Evolutionary conservation across 2,329 filamentous ascomycete species (phyloP).

Genomic region (Xylariaceae sp.): DNA sequence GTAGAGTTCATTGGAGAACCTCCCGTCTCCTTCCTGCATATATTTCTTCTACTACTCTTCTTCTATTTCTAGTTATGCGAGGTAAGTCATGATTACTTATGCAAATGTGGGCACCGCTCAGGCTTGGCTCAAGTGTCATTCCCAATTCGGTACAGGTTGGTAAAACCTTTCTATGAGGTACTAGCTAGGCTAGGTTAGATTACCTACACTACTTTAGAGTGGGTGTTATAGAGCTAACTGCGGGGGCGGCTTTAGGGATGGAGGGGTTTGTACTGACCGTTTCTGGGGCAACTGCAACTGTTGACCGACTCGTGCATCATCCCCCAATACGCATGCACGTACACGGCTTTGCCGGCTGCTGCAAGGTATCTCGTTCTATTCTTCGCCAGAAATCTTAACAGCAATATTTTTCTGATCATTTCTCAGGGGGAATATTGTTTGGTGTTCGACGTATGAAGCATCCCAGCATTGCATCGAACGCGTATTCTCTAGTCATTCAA

Average conservation of each 20-base stretch:
- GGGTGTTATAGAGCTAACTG: conserved; percentile 16
- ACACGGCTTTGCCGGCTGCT: conserved; percentile 1
- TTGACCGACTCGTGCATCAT: conserved; percentile 24
- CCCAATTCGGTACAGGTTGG: neutral
- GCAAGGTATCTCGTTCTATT: conserved; percentile 2
- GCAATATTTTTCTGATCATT: conserved; percentile 17
- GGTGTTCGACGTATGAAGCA: conserved; percentile 17
- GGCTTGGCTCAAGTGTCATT: neutral
- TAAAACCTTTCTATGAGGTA: neutral
- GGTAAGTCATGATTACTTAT: too few relatives aligned
- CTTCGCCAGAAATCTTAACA: conserved; percentile 5
- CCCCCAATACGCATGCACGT: neutral
- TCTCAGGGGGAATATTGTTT: conserved; percentile 6
- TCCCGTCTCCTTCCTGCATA: neutral
- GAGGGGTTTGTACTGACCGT: conserved; percentile 16
- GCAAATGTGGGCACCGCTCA: too few relatives aligned
- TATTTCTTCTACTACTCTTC: conserved; percentile 9
- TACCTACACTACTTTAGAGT: conserved; percentile 5
- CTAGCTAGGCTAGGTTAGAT: neutral
- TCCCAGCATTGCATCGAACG: conserved; percentile 1
- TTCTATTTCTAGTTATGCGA: conserved; percentile 6
- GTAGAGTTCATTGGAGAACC: conserved; percentile 4
- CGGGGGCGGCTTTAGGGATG: conserved; percentile 12
- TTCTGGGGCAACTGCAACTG: conserved; percentile 30
- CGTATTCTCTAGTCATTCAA: conserved; percentile 11